A percentile compares a stretch with the other conserved stretches of the same genome.
phyloP scores from a whole-genome alignment of 2,329 filamentous ascomycete genomes.

The Aureobasidium sp. region DNA sequence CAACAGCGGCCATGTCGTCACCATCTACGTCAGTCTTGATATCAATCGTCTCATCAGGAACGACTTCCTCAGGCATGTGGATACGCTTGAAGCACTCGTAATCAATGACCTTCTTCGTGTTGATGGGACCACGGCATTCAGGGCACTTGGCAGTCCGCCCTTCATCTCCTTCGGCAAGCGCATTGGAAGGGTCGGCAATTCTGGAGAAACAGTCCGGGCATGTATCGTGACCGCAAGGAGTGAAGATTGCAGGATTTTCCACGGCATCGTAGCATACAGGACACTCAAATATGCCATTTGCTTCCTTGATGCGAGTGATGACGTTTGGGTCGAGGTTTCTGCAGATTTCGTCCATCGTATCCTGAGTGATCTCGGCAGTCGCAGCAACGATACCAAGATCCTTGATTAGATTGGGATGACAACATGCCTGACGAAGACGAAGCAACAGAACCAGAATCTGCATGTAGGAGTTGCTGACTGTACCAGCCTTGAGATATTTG shows the following conservation, averaged over 20 bases:
- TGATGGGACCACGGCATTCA: constrained; percentile 62
- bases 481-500: constrained; percentile 63
- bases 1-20: constrained; percentile 29
- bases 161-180: constrained; percentile 55
- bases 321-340: constrained; percentile 53
- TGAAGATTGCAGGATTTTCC: constrained; percentile 67
- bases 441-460: constrained; percentile 73
- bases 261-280: constrained; percentile 75
- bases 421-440: constrained; percentile 73
- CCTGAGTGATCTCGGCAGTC: constrained; percentile 41
- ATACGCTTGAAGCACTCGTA: constrained; percentile 66
- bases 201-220: constrained; percentile 70
- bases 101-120: constrained; percentile 65
- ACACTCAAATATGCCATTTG: constrained; percentile 61
- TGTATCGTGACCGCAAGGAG: constrained; percentile 75
- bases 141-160: constrained; percentile 58
- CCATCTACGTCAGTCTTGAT: constrained; percentile 22
- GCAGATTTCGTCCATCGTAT: constrained; percentile 57
- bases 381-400: constrained; percentile 53
- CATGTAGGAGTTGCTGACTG: constrained; percentile 66
- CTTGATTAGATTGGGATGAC: constrained; percentile 65
- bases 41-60: constrained; percentile 17
- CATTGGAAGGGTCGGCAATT: constrained; percentile 56
- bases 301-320: constrained; percentile 57
- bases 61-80: constrained; percentile 52